Evolutionary conservation across 2,329 filamentous ascomycete species (phyloP), one percentile per base, ranked within the genome.

Genomic region (Tothia fuscella): DNA sequence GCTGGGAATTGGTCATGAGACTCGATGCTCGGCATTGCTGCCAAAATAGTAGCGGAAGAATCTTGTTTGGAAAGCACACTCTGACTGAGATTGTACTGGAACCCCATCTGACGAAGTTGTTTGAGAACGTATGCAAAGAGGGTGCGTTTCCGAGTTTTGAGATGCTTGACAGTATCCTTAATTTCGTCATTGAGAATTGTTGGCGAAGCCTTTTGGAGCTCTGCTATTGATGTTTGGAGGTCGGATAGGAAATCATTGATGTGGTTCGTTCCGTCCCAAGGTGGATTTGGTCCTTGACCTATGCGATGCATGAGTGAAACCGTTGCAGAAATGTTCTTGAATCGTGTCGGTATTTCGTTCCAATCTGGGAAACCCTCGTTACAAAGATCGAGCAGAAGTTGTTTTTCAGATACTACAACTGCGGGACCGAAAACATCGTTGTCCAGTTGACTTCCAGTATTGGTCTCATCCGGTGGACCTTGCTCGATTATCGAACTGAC

Each of bases 51-150:
- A 5, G 82, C 72, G 6, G 84, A 66, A 1, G 83, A 81, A 21
- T 74, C 69, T 59, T 98, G 91, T 41, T 76, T 76, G 29, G 73
- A 71, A 14, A 96, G 67, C 32, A 80, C 69, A 54, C 83, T 77
- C 12, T 77, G 78, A 49, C 82, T 78, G 13, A 93, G 68, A 55
- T 94, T 95, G 40, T 80, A 78, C 51, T 80, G 81, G 51, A 98
- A 75, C 3, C 91, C 91, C 89, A 98, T 96, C 44, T 80, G 75
- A 26, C 86, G 78, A 21, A 95, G 66, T 17, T 79, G 76, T 53
- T 84, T 88, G 48, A 98, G 65, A 0, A 83, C 88, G 51, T 96
- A 89, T 1, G 86, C 83, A 52, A 93, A 91, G 12, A 96, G 72
- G 51, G 87, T 88, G 32, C 86, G 78, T 63, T 98, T 98, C 52